These are phyloP conservation scores for Flammula alnicola DNA, from an alignment of 1,284 basidiomycete species.

Conservation along the genomic window DNA sequence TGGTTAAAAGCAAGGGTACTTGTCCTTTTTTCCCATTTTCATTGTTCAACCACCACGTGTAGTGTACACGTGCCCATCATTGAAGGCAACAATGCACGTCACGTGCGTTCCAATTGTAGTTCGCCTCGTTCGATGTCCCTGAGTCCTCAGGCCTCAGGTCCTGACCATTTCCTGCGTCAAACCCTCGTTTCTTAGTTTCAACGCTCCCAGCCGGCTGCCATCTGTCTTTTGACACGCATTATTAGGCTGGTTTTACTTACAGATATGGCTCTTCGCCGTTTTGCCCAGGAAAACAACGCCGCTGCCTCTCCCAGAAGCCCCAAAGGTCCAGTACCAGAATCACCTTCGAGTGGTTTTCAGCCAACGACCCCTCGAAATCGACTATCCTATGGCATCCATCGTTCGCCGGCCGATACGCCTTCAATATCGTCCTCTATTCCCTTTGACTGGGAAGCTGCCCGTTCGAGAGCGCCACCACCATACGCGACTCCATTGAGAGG, in stretches of 20 bases:
- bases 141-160: too few species aligned
- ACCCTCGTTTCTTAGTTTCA: too few species aligned
- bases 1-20: conserved; percentile 25
- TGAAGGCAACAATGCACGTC: conserved; percentile 18
- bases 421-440: conserved; percentile 73
- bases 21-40: conserved; percentile 40
- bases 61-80: conserved; percentile 32
- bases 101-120: conserved; percentile 26
- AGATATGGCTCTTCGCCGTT: conserved; percentile 55
- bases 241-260: neutral
- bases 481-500: conserved; percentile 62
- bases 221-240: conserved; percentile 17
- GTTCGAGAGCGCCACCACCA: conserved; percentile 65
- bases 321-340: conserved; percentile 14
- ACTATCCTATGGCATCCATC: conserved; percentile 47
- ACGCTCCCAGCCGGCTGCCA: conserved; percentile 5
- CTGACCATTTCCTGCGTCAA: conserved; percentile 9
- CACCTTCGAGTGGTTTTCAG: conserved; percentile 28
- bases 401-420: conserved; percentile 63
- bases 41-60: conserved; percentile 52
- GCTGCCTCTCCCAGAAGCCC: conserved; percentile 40
- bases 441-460: conserved; percentile 84
- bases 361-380: conserved; percentile 47
- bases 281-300: conserved; percentile 54
- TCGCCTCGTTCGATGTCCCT: conserved; percentile 16